Evolutionary conservation across 441 rosid species (phyloP).

Genomic region (Rhodomyrtus psidioides): DNA sequence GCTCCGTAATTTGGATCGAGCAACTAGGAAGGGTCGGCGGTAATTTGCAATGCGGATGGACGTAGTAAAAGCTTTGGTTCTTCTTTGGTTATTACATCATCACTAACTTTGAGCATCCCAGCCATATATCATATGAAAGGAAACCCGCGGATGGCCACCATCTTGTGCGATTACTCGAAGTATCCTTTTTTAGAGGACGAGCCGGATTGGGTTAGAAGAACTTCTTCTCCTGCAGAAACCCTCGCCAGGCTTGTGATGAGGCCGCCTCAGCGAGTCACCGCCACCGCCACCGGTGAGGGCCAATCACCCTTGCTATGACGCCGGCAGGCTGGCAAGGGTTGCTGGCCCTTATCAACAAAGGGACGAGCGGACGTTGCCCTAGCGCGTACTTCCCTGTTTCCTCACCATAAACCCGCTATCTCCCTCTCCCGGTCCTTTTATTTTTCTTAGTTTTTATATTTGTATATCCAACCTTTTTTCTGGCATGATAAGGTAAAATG

Average conservation of each 20-base stretch:
- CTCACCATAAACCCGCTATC: rapidly evolving
- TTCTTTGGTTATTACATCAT: not conserved
- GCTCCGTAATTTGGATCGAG: not conserved
- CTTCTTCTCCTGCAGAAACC: not conserved
- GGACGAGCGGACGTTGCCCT: rapidly evolving
- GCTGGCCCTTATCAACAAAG: not conserved
- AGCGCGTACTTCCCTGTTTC: rapidly evolving
- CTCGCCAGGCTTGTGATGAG: not conserved
- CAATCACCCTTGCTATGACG: rapidly evolving
- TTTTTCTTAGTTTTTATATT: not conserved
- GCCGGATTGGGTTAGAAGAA: rapidly evolving
- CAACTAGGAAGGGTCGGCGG: not conserved
- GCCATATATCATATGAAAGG: not conserved
- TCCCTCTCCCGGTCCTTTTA: not conserved
- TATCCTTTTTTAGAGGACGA: not conserved
- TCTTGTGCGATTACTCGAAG: not conserved
- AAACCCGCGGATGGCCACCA: not conserved
- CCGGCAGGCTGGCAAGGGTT: rapidly evolving
- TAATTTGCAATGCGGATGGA: not conserved
- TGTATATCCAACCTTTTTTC: not conserved
- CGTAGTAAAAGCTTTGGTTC: not conserved
- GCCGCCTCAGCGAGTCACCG: not conserved
- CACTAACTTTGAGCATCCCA: not conserved
- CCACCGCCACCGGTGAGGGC: not conserved
- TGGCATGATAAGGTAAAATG: not conserved